Evolutionary conservation across 805 yeast species (phyloP), one percentile per base, ranked within the genome.

Genomic region (Candida ficus): DNA sequence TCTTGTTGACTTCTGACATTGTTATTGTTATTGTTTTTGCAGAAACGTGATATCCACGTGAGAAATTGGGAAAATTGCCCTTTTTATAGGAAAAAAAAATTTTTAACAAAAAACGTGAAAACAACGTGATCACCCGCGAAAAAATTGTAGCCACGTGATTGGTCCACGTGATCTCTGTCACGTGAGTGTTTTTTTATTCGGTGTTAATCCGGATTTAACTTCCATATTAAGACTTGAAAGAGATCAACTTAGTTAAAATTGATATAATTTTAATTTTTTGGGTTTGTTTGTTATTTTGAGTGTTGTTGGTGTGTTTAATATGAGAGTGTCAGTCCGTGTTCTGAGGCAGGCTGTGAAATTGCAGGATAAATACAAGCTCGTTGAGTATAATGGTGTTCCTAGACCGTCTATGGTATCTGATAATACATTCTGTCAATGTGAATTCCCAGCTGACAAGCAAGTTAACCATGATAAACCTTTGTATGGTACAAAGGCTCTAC

Each of bases 381-480:
- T 49, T 2, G 49, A 44, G 5, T 33, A 33, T 7, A 29, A 31
- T 2, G 45, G 42, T 3, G 37, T 48, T 14, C 54, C 56, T 1
- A 13, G 31, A 8, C 57, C 59, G 2, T n/a, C 21, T 12, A 30
- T 50, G 17, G 29, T 30, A 4, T 40, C 53, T 1, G 19, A 45
- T 7, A 36, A 37, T 3, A 80, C 87, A 0, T 62, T 56, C 45
- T 83, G 89, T 49, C 51, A 58, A 31, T 69, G 74, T 7, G 49
- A 51, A 23, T 65, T 71, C 42, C 83, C 79, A 3, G 47, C 45
- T 7, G 64, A 56, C 34, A 65, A 68, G 43, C 75, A 58, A 29
- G 68, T 73, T 30, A 70, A 73, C 46, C 54, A 46, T 36, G 49
- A 49, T 5, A 63, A 56, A 36, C 67, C 67, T 28, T 53, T 80